Conservation (phyloP, 441 rosid genomes). For the Dalechampia spathulata region DNA sequence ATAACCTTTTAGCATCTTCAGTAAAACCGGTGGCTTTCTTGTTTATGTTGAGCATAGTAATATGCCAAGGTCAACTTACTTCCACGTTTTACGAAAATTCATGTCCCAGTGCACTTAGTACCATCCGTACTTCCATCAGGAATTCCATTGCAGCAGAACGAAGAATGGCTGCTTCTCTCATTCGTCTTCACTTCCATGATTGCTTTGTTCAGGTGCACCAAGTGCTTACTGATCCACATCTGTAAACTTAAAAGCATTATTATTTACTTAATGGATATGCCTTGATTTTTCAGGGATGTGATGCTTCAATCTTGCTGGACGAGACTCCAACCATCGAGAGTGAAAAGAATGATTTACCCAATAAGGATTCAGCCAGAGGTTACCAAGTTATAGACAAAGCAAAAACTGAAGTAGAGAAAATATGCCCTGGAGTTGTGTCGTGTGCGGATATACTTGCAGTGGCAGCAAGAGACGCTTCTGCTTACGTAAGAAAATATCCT, state of each 20-base stretch:
- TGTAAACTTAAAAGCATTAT: no score
- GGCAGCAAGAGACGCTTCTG: constrained; percentile 59
- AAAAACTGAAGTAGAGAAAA: constrained; percentile 34
- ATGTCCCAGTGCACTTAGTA: constrained; percentile 39
- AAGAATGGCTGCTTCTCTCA: constrained; percentile 59
- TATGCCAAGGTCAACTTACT: constrained; percentile 37
- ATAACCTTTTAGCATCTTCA: background rate
- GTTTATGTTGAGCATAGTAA: background rate
- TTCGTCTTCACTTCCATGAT: constrained; percentile 44
- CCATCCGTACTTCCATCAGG: constrained; percentile 41
- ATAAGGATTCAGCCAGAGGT: constrained; percentile 39
- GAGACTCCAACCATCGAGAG: constrained; percentile 33
- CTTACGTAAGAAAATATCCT: constrained; percentile 25
- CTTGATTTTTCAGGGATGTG: constrained; percentile 38
- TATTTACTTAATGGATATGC: no score
- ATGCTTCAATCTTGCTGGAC: constrained; percentile 46
- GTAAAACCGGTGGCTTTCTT: background rate
- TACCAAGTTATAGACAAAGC: constrained; percentile 40
- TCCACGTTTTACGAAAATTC: constrained; percentile 34
- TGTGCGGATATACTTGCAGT: constrained; percentile 56
- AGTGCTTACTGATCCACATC: no score
- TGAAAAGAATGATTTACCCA: constrained; percentile 32
- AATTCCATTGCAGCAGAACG: constrained; percentile 40
- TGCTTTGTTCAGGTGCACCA: constrained; percentile 54
- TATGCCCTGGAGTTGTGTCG: constrained; percentile 51